Percentiles rank a stretch among this genome's conserved stretches.
Conservation (phyloP, 2,329 filamentous ascomycete species). For the Claviceps purpurea region DNA sequence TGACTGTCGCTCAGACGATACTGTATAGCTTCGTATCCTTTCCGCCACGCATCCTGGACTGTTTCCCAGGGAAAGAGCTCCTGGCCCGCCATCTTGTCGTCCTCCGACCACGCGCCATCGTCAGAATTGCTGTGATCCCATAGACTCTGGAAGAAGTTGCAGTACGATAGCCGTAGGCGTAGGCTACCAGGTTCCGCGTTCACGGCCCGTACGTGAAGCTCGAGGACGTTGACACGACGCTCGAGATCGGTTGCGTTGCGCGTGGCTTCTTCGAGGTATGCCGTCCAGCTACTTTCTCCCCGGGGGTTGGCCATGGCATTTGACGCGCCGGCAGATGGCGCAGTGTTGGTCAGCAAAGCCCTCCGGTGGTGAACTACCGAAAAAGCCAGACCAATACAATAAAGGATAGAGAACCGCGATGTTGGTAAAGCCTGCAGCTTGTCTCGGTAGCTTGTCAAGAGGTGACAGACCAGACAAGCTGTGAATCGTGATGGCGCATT, state of each 20-base stretch:
- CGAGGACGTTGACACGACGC: conserved; percentile 54
- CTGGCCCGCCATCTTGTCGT: conserved; percentile 55
- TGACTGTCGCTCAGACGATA: conserved; percentile 68
- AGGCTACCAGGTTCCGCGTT: conserved; percentile 60
- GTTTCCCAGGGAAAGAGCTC: conserved; percentile 59
- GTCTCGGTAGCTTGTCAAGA: neutral
- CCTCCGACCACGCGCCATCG: conserved; percentile 42
- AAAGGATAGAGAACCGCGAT: neutral
- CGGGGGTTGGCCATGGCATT: conserved; percentile 41
- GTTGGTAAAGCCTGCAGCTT: neutral
- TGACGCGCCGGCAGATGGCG: conserved; percentile 4
- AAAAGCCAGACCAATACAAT: too few relatives aligned
- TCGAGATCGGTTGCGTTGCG: conserved; percentile 48
- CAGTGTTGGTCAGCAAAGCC: neutral
- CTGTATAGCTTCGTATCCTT: conserved; percentile 57
- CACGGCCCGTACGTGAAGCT: conserved; percentile 58
- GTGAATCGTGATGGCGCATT: too few relatives aligned
- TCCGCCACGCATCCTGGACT: conserved; percentile 55
- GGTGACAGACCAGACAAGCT: neutral
- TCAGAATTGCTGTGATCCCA: conserved; percentile 50
- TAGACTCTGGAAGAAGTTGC: conserved; percentile 63
- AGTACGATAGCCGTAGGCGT: conserved; percentile 64
- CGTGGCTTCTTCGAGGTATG: conserved; percentile 61
- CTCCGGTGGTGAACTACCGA: neutral
- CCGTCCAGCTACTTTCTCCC: conserved; percentile 65